phyloP scores from a whole-genome alignment of 805 yeast genomes.

The Peterozyma toletana region DNA sequence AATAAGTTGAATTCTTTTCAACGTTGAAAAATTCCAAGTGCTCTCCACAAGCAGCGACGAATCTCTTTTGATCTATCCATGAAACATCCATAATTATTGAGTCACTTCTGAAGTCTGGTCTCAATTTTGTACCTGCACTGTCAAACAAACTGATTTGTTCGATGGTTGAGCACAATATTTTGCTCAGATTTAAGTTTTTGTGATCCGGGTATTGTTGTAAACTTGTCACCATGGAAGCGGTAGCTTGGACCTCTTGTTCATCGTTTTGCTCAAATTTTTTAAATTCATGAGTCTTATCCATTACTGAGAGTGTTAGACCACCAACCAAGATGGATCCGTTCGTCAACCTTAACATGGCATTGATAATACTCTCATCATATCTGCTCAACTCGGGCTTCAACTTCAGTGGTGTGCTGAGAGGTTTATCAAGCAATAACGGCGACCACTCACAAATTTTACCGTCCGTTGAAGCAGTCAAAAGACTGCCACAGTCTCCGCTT shows the following conservation, averaged over 20 bases:
- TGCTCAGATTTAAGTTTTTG: not conserved
- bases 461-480: slow-evolving; percentile 7
- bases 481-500: not conserved
- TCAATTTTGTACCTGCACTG: not conserved
- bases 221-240: not conserved
- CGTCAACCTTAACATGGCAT: not conserved
- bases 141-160: slow-evolving; percentile 2
- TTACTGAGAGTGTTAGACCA: slow-evolving; percentile 1
- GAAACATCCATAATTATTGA: slow-evolving; percentile 5
- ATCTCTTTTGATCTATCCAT: slow-evolving; percentile 1
- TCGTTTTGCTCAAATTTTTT: slow-evolving; percentile 3
- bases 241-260: not conserved
- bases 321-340: slow-evolving; percentile 6
- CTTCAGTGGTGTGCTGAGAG: slow-evolving; percentile 1
- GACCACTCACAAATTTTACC: slow-evolving; percentile 9
- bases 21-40: slow-evolving; percentile 6
- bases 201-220: not conserved
- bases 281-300: slow-evolving; percentile 6
- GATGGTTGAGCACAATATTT: slow-evolving; percentile 1
- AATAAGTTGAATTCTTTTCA: not conserved
- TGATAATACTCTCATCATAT: slow-evolving; percentile 7
- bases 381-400: not conserved
- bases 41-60: slow-evolving; percentile 2
- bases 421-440: slow-evolving; percentile 8
- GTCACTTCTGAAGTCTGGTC: not conserved